Conservation (phyloP, 352 stramenopile species). For the Globisporangium rhizosaccharum region DNA sequence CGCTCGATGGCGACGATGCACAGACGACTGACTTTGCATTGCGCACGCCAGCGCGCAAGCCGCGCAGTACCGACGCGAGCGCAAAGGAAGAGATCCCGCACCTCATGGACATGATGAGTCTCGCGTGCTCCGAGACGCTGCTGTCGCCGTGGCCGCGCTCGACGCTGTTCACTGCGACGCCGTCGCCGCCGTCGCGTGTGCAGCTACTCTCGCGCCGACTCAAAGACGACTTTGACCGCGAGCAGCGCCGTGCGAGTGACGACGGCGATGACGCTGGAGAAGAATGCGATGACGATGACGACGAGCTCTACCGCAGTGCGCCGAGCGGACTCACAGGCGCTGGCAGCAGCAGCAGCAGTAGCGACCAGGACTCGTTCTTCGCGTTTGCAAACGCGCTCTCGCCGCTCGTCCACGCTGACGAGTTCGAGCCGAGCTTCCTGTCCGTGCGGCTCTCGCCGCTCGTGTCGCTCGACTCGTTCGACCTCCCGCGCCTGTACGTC, state of each 20-base stretch:
- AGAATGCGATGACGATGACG: slow-evolving; percentile 11
- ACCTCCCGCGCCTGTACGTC: slow-evolving; percentile 70
- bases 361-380: slow-evolving; percentile 76
- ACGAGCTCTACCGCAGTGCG: slow-evolving; percentile 32
- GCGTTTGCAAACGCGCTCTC: slow-evolving; percentile 76
- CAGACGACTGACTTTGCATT: not conserved
- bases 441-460: slow-evolving; percentile 57
- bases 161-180: slow-evolving; percentile 12
- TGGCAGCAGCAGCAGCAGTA: slow-evolving; percentile 4
- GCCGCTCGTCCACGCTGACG: slow-evolving; percentile 46
- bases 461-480: slow-evolving; percentile 35
- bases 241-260: slow-evolving; percentile 13
- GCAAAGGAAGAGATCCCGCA: slow-evolving; percentile 17
- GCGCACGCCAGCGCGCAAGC: slow-evolving; percentile 14
- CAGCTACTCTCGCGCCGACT: slow-evolving; percentile 27
- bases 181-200: slow-evolving; percentile 25
- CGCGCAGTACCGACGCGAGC: not conserved
- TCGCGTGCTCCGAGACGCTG: slow-evolving; percentile 7
- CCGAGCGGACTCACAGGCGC: slow-evolving; percentile 28
- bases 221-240: slow-evolving; percentile 31
- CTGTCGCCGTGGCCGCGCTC: slow-evolving; percentile 17
- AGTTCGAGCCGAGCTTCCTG: slow-evolving; percentile 61
- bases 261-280: slow-evolving; percentile 16
- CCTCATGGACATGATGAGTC: slow-evolving; percentile 14
- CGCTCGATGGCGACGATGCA: slow-evolving; percentile 6